Conservation (phyloP, 345 rosid species). For the Syzygium aromaticum region DNA sequence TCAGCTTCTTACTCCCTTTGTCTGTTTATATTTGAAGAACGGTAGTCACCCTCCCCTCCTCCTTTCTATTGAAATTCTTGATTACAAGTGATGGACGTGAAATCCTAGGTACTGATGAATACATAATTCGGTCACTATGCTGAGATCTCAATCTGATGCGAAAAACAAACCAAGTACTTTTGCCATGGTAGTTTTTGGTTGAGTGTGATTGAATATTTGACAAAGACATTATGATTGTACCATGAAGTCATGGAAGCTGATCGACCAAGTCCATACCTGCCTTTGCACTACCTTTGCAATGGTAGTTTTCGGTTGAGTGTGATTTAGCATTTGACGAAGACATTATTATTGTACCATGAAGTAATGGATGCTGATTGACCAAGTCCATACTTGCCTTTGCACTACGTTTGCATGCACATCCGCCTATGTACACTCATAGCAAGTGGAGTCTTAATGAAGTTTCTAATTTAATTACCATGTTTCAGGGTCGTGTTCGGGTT, state of each 20-base stretch:
- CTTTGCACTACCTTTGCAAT: background rate
- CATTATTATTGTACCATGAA: background rate
- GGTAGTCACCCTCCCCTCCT: background rate
- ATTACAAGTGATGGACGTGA: background rate
- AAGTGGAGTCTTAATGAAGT: background rate
- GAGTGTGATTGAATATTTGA: background rate
- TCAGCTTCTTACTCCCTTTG: background rate
- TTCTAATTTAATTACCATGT: conserved; percentile 7
- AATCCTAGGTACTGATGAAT: background rate
- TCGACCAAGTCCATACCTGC: background rate
- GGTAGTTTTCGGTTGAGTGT: background rate
- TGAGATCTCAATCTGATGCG: background rate
- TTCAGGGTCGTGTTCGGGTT: conserved; percentile 79
- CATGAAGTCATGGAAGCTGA: background rate
- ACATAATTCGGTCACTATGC: background rate
- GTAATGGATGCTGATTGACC: background rate
- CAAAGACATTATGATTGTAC: background rate
- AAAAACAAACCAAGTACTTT: background rate
- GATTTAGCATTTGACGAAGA: background rate
- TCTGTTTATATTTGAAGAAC: background rate
- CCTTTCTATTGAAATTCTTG: background rate
- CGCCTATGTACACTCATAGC: background rate
- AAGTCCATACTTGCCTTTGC: background rate
- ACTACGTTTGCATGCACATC: background rate
- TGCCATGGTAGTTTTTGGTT: background rate